Percentiles rank a stretch among this genome's conserved stretches.
These are phyloP conservation scores for Barnettozyma californica DNA, from an alignment of 805 yeast genomes.

Conservation along the genomic window DNA sequence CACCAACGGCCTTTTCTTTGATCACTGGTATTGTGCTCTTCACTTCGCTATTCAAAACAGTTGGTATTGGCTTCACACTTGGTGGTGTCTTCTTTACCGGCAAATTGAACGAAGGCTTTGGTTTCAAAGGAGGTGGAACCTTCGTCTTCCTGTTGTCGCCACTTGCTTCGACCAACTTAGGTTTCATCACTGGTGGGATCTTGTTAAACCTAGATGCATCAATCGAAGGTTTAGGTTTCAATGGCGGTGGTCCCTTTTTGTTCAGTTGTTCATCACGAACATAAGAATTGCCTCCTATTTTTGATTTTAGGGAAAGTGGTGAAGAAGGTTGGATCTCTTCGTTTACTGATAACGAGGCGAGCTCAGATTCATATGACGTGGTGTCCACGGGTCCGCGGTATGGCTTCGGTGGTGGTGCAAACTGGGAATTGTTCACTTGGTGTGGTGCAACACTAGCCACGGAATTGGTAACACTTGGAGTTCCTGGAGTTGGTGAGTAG, in stretches of 20 bases:
- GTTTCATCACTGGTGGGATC: constrained; percentile 1
- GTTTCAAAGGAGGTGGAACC: background rate
- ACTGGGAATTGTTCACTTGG: constrained; percentile 3
- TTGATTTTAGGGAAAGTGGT: background rate
- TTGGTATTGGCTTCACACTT: background rate
- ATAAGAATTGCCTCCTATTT: background rate
- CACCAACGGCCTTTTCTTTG: constrained; percentile 10
- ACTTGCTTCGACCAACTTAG: background rate
- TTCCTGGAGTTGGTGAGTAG: background rate
- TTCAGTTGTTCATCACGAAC: background rate
- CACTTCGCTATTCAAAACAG: background rate
- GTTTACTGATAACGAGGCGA: background rate
- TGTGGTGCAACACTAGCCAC: background rate
- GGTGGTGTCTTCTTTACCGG: background rate
- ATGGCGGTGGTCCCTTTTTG: constrained; percentile 10
- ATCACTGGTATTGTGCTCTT: constrained; percentile 9
- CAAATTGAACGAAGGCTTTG: background rate
- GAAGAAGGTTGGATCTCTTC: background rate
- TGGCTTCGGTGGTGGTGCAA: constrained; percentile 24
- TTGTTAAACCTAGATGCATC: background rate
- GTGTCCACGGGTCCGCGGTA: constrained; percentile 4
- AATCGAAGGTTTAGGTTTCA: constrained; percentile 6
- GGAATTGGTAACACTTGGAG: background rate
- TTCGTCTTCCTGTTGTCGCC: background rate
- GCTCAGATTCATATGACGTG: background rate